Base-by-base conservation (phyloP, 805 yeast species). In the Jamesozyma jinghongensis region DNA sequence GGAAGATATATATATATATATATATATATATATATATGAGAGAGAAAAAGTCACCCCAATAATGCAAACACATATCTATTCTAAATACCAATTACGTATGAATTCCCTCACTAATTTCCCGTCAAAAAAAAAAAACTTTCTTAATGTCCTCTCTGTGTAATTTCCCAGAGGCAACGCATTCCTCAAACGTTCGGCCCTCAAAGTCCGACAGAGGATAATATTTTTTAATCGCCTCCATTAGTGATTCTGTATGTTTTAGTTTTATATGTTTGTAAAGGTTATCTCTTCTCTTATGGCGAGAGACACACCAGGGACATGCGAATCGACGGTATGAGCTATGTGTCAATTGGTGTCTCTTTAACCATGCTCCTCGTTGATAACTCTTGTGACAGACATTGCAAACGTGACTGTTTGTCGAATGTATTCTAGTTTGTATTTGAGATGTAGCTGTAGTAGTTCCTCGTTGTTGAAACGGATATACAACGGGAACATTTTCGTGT, bases 281-380 rank as follows among this genome's bases (percentile, higher is more conserved):
- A 40, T 59, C 64, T 44, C 56, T 56, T 35, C 64, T 46, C 45
- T 59, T 59, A 41, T 59, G 64, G 35, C 50, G 55, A 34, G 58
- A 52, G 26, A 47, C 40, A 36, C 64, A 59, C 57, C 57, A 54
- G 3, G 57, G 56, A 45, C 64, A 59, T 16, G 43, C 37, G 33
- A 49, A 57, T 17, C 52, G 54, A 34, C 59, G 50, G 16, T 47
- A 47, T 27, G 49, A 43, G 1, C 60, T 52, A 36, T 59, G 64
- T 13, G 60, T 52, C n/a, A 57, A 34, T 11, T 54, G 38, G 38
- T 59, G 62, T 33, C 64, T 46, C 40, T 53, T 51, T 33, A 57
- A 45, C 62, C 64, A 57, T n/a, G 64, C 55, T 17, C 48, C 48
- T 16, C 64, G 46, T 36, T 48, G 46, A 39, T 57, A 59, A n/a